Evolutionary conservation across 2,329 filamentous ascomycete genomes (phyloP), one percentile per base, ranked within the genome.

Genomic region (Fusarium torulosum): DNA sequence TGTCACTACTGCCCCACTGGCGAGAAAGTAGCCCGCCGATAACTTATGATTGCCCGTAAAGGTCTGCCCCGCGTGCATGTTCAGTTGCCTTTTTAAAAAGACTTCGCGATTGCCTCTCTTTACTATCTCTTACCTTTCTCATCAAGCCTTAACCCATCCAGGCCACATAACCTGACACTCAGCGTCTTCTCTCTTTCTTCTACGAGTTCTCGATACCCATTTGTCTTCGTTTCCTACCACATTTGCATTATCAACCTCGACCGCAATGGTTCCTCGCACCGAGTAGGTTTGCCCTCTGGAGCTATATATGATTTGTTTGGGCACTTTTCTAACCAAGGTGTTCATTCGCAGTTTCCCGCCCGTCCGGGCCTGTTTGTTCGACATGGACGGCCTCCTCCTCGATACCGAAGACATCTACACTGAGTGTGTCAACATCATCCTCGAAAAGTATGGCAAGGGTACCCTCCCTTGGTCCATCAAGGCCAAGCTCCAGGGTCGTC

Each of bases 341-440:
- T 11, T n/a, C 10, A 25, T n/a, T 33, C 29, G 14, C 35, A 93
- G 91, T 76, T 90, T 94, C 78, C 91, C 92, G 20, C 89, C 91
- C 45, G 85, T 98, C 60, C 88, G 94, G 72, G 96, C 95, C 71
- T 97, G 94, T 79, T 90, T 99, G 69, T 98, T 99, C 79, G 96
- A 99, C 83, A 97, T 98, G 94, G 96, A 99, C 79, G 96, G 96
- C 63, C 90, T 99, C 35, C 88, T 99, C 20, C 91, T 99, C 76
- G 90, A 98, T 80, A 94, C 92, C 33, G 96, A 98, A 83, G 96
- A 98, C 74, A 79, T 89, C 56, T 98, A 98, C 83, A 96, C 93
- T 0, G 77, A 87, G 25, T 91, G 92, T 79, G 91, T 94, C 63
- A 97, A 99, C 80, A 83, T 88, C 23, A 86, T 98, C 37, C 89